phyloP scores from a whole-genome alignment of 164 flowering plant genomes.

The Liriodendron chinense region DNA sequence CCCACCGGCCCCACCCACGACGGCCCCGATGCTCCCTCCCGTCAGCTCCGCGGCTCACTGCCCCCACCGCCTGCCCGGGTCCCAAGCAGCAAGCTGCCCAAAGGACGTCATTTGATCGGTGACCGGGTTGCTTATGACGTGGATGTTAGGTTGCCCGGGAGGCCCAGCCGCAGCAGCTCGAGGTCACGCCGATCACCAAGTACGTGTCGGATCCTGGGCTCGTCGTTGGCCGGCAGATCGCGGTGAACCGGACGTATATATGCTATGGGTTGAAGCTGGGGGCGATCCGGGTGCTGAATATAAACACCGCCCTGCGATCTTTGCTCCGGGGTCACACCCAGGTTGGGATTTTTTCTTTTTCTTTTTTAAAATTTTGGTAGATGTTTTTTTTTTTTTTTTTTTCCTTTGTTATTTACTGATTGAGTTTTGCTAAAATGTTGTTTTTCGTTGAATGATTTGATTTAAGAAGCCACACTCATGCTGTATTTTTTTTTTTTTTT shows the following conservation, averaged over 20 bases:
- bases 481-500: background rate
- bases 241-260: conserved; percentile 76
- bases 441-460: no score
- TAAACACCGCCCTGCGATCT: conserved; percentile 76
- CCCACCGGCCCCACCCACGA: conserved; percentile 21
- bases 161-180: conserved; percentile 75
- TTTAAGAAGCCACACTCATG: background rate
- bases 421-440: no score
- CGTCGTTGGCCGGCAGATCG: conserved; percentile 83
- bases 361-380: no score
- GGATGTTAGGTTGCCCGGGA: conserved; percentile 71
- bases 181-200: conserved; percentile 92
- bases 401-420: no score
- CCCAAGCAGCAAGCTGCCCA: conserved; percentile 74
- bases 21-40: conserved; percentile 25
- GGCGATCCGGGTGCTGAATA: conserved; percentile 77
- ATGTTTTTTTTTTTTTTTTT: no score
- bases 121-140: conserved; percentile 66
- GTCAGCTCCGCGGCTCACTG: conserved; percentile 18
- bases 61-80: conserved; percentile 34
- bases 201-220: conserved; percentile 85
- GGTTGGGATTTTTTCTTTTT: conserved; percentile 32
- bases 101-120: conserved; percentile 65
- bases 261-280: conserved; percentile 92
- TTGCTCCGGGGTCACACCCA: conserved; percentile 74